A percentile compares a stretch with the other conserved stretches of the same genome.
Evolutionary conservation across 768 basidiomycete species (phyloP).

Genomic region (Gymnopilus dilepis): DNA sequence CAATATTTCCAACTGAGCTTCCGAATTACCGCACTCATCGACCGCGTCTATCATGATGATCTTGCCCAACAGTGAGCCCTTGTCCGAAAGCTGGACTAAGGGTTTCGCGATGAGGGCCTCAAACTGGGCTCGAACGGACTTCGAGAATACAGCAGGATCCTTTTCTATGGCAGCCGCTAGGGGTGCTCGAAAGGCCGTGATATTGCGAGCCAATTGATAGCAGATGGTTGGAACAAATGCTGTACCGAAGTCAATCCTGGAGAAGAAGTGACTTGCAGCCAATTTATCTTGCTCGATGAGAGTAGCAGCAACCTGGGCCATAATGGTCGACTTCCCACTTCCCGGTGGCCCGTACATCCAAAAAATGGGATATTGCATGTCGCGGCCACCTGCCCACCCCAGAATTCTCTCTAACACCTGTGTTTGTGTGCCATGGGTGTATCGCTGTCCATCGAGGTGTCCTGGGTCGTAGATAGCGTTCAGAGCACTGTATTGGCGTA

Average conservation of each 20-base stretch:
- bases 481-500: not conserved
- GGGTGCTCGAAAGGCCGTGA: conserved; percentile 5
- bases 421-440: not conserved
- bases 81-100: not conserved
- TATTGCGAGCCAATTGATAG: conserved; percentile 27
- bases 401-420: not conserved
- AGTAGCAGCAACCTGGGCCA: conserved; percentile 28
- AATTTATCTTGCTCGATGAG: conserved; percentile 18
- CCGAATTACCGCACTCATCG: conserved; percentile 27
- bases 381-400: not conserved
- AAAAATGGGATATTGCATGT: not conserved
- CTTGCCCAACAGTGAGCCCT: not conserved
- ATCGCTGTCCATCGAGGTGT: not conserved
- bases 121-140: not conserved
- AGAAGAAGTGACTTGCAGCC: conserved; percentile 42
- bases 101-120: not conserved
- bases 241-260: conserved; percentile 22
- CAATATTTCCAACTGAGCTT: not conserved
- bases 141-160: not conserved
- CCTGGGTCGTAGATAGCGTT: not conserved
- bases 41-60: conserved; percentile 30
- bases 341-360: conserved; percentile 31
- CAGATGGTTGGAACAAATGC: conserved; percentile 36
- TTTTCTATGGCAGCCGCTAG: not conserved
- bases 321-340: conserved; percentile 30